Evolutionary conservation across 2,329 filamentous ascomycete genomes (phyloP), one percentile per base, ranked within the genome.

Genomic region (Apiospora arundinis): DNA sequence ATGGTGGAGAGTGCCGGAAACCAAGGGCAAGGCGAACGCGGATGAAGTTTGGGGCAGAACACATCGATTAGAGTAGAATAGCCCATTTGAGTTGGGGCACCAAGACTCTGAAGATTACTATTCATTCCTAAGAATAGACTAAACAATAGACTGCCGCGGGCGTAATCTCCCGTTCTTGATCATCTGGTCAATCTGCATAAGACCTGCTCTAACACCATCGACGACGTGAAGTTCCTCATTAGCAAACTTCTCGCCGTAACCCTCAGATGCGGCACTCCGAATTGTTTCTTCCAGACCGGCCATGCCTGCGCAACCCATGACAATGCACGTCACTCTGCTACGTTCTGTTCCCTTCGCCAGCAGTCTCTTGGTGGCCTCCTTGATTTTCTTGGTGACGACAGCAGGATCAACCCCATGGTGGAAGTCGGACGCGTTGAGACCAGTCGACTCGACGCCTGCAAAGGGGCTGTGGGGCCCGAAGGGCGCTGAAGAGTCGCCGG

Each of bases 261-360:
- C 85, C 71, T 92, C 90, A 0, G 88, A 77, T 46, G 93, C 92
- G 0, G 92, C 92, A 60, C 88, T 86, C 45, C 92, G 87, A 49
- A 98, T 94, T 72, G 92, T 92, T 52, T 90, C 85, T 76, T 96
- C 92, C 82, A 98, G 87, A 0, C 95, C 95, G 0, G 92, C 91
- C 95, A 98, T 97, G 0, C 95, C 95, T 2, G 93, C 95, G 80
- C 95, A 98, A 0, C 95, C 95, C 84, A 98, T 88, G 77, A 94
- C 92, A 9, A 98, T 89, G 32, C 91, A 92, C 5, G 86, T 84
- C 0, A 95, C 88, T 4, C 85, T 83, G 4, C 12, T 6, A 18
- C 6, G 4, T 21, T 21, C 18, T 9, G 45, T 6, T 0, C 86
- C 84, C 16, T 84, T 85, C 9, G 78, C 80, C 40, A 97, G 81